phyloP scores from a whole-genome alignment of 2,329 filamentous ascomycete genomes.

The Talaromyces sp. region DNA sequence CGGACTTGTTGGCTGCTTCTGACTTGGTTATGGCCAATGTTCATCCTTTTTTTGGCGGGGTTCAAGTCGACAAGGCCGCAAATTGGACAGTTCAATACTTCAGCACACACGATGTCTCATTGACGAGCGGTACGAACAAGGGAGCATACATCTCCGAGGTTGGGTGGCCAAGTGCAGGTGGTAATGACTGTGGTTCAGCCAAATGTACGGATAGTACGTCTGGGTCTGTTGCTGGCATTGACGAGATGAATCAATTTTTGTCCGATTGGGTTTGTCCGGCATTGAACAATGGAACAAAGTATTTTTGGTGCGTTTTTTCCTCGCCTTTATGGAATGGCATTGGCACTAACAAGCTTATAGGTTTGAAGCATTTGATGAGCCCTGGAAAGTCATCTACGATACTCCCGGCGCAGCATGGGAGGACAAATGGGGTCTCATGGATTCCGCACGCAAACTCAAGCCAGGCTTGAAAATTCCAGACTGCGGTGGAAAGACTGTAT shows the following conservation, averaged over 20 bases:
- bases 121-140: constrained; percentile 57
- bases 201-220: constrained; percentile 51
- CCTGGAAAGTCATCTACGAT: constrained; percentile 82
- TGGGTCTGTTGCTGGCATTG: constrained; percentile 73
- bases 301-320: constrained; percentile 67
- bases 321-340: not conserved
- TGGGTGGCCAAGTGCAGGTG: constrained; percentile 82
- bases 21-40: constrained; percentile 96
- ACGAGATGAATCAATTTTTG: constrained; percentile 82
- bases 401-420: constrained; percentile 70
- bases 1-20: constrained; percentile 61
- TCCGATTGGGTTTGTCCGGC: constrained; percentile 76
- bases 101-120: constrained; percentile 59
- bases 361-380: constrained; percentile 95
- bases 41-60: constrained; percentile 89
- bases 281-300: constrained; percentile 76
- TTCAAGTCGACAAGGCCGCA: constrained; percentile 62
- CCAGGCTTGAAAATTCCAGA: constrained; percentile 77
- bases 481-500: constrained; percentile 66
- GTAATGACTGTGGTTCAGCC: constrained; percentile 65
- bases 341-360: constrained; percentile 55
- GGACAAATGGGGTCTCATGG: constrained; percentile 91
- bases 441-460: constrained; percentile 78
- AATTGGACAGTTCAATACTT: constrained; percentile 82
- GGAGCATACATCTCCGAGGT: constrained; percentile 84